phyloP scores from a whole-genome alignment of 441 rosid species.

The Theobroma grandiflorum region DNA sequence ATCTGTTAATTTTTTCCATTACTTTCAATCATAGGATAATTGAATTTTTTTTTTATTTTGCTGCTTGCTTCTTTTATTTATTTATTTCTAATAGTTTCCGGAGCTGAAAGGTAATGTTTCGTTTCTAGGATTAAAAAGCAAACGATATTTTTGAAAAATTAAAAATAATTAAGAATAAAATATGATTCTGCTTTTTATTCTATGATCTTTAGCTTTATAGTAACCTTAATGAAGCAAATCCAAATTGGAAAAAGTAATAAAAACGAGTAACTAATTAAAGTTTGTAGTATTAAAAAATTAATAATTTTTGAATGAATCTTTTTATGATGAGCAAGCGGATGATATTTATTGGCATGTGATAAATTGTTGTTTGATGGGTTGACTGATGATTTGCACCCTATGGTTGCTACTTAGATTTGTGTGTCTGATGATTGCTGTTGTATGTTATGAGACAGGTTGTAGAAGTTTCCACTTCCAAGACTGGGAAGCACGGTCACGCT shows the following conservation, averaged over 20 bases:
- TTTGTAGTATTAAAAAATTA: background rate
- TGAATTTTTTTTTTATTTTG: background rate
- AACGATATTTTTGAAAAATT: background rate
- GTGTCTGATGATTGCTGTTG: background rate
- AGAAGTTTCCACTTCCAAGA: constrained; percentile 94
- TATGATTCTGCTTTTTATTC: background rate
- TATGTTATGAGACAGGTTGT: constrained; percentile 62
- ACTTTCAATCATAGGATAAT: background rate
- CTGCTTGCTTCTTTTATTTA: background rate
- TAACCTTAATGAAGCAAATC: background rate
- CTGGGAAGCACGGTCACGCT: constrained; percentile 99
- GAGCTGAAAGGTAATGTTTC: background rate
- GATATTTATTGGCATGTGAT: background rate
- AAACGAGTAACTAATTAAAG: too few relatives aligned
- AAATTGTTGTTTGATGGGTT: constrained; percentile 11
- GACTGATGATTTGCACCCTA: constrained; percentile 26
- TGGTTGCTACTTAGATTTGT: background rate
- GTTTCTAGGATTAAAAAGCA: background rate
- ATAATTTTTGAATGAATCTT: background rate
- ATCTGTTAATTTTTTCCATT: background rate
- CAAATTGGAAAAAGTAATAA: background rate
- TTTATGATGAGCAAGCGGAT: background rate
- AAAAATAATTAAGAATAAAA: background rate
- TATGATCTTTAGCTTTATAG: background rate
- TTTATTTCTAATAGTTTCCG: background rate